Base-by-base conservation (phyloP, 2,329 filamentous ascomycete species). In the Volutella citrinella region DNA sequence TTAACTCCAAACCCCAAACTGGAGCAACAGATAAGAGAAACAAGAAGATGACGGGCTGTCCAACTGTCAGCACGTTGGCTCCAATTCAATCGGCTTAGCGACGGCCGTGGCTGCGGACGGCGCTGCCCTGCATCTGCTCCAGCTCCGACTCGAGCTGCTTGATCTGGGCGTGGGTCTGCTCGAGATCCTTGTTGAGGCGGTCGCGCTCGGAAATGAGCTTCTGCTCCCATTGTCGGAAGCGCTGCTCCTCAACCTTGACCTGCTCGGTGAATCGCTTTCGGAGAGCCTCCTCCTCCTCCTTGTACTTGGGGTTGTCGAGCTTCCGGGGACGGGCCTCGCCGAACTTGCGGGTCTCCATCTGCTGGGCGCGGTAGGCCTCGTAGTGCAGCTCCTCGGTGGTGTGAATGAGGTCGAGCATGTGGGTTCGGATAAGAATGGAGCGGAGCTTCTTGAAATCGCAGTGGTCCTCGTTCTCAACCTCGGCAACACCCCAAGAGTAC, bases 401-500 rank as follows among this genome's bases (percentile, higher is more conserved):
- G 76, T 98, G 93, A 64, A 98, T 98, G 48, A 98, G 85, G 64
- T 98, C 93, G 57, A 98, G 82, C 93, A 98, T 98, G 76, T 98
- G 93, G 31, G 91, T 96, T 66, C 93, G 88, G 74, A 98, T 97
- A 51, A 98, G 78, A 58, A 98, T 97, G 30, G 91, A 95, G 57
- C 93, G 90, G 46, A 98, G 85, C 78, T 98, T 98, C 85, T 98
- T 98, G 78, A 98, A 98, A 70, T 98, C 93, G 71, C 93, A 98
- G 78, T 98, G 93, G 63, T 98, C 93, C 72, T 98, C 93, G 63
- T 98, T 98, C 78, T 98, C 93, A 32, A 98, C 93, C 69, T 98
- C 93, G 43, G 93, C 93, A 56, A 98, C 93, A 76, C 93, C 93
- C 93, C 93, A 98, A 36, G 89, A 88, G 72, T 98, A 98, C 69